Evolutionary conservation across 148 eudicot genomes (phyloP).

Genomic region (Chenopodium formosanum): DNA sequence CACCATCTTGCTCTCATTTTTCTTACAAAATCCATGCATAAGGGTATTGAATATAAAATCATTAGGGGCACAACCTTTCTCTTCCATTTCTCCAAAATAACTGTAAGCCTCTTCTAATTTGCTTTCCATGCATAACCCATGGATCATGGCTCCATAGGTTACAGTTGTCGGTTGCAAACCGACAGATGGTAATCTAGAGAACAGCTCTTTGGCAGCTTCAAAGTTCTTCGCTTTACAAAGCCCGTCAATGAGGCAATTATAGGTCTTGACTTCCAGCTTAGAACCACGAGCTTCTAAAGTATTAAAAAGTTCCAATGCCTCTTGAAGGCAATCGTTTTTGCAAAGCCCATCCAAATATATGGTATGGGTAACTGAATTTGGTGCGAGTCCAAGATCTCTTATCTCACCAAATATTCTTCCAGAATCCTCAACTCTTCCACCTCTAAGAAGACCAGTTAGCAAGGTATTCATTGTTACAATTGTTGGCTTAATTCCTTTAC

Average conservation of each 20-base stretch:
- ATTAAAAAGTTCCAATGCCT: neutral
- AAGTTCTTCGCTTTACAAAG: neutral
- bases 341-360: neutral
- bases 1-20: neutral
- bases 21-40: neutral
- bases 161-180: neutral
- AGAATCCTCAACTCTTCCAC: neutral
- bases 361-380: neutral
- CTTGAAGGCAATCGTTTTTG: neutral
- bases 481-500: neutral
- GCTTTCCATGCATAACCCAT: neutral
- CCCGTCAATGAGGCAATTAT: neutral
- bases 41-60: neutral
- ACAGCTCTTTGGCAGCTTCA: neutral
- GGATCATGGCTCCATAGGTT: conserved; percentile 2
- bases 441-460: neutral
- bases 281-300: neutral
- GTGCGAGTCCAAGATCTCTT: neutral
- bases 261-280: neutral
- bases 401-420: neutral
- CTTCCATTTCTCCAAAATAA: neutral
- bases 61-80: neutral
- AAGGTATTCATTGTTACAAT: neutral
- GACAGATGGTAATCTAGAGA: neutral
- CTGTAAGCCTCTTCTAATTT: neutral